Conservation (phyloP, 2,329 filamentous ascomycete genomes). For the Venturia asperata region DNA sequence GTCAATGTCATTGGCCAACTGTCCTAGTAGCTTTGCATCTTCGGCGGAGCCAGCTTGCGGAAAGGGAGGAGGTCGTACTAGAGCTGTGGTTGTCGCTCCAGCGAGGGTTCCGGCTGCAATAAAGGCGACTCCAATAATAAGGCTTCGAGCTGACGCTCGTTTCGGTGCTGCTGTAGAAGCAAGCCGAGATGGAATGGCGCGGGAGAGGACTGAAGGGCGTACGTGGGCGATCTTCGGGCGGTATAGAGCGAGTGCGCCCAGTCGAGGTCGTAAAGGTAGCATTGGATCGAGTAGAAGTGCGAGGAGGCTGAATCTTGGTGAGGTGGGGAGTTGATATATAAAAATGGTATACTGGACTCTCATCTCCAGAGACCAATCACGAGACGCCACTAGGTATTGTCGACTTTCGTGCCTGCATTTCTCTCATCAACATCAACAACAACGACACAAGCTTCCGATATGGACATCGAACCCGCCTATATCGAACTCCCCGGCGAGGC, state of each 20-base stretch:
- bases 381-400: background rate
- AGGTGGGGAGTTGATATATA: background rate
- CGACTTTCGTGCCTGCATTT: background rate
- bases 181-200: background rate
- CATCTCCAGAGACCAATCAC: background rate
- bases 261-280: background rate
- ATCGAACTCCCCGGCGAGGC: constrained; percentile 57
- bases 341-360: background rate
- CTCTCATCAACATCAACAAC: background rate
- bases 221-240: background rate
- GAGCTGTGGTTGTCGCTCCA: background rate
- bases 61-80: constrained; percentile 1
- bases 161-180: background rate
- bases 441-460: background rate
- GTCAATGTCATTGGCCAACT: background rate
- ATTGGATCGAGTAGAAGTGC: background rate
- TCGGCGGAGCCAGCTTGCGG: background rate
- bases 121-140: background rate
- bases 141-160: background rate
- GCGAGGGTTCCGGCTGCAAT: background rate
- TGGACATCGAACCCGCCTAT: constrained; percentile 14
- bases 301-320: background rate
- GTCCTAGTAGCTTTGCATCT: background rate
- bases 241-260: background rate
- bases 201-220: background rate